Base-by-base conservation (phyloP, 2,329 filamentous ascomycete genomes). In the Talaromyces islandicus region DNA sequence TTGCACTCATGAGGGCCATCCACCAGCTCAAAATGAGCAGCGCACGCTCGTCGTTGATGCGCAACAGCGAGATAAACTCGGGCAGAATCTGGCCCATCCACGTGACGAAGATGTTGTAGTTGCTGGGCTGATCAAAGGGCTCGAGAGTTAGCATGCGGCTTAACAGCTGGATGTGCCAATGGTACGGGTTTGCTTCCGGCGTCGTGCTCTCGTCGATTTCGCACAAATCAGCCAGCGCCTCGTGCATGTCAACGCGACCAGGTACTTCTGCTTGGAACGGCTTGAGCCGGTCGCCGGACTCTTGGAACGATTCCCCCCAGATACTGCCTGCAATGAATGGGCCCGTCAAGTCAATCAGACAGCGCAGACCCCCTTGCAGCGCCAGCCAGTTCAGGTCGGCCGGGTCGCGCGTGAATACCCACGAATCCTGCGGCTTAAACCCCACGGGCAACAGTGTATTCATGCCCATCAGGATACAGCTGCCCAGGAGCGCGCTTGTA, bases 401-500 rank as follows among this genome's bases (percentile, higher is more conserved):
- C 1, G 70, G 68, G 32, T 72, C 63, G 3, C 64, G 59, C 14
- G 72, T 70, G 64, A 75, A 75, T 21, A 75, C 67, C 63, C 73
- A 76, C 2, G 74, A 75, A 54, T 66, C 50, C 27, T 62, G 66
- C 0, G 73, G 71, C 58, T 65, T 66, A 60, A 67, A 74, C n/a
- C 67, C 64, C 10, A 70, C 66, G 6, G 70, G 63, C 7, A 62
- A 57, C 58, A 76, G 75, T 21, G 73, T 68, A 59, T 74, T 69
- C 41, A 73, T 65, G 14, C 70, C 70, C 59, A 77, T 64, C 29
- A 77, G 64, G 59, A 77, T 66, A 52, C 74, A 75, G 38, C 72
- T 67, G 1, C 73, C 74, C 60, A 75, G 71, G 4, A 77, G 67
- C 2, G 67, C 67, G 62, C 75, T 73, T 68, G 75, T 76, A 61